Evolutionary conservation across 2,329 filamentous ascomycete species (phyloP).

Genomic region (Dactylellina parvicollis): DNA sequence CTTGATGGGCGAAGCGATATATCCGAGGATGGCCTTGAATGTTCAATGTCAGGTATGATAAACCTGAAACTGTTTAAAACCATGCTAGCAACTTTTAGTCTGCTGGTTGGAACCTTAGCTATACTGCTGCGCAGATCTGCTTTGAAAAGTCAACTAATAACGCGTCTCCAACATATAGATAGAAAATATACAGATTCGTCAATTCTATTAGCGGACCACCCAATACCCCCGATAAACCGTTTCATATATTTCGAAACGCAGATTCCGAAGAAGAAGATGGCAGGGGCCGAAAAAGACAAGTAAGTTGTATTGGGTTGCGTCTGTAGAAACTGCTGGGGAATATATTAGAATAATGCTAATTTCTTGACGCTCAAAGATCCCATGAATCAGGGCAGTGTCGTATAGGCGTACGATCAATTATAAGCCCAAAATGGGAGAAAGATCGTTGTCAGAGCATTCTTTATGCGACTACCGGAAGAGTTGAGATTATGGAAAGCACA

Average conservation of each 20-base stretch:
- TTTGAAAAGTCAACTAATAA: background rate
- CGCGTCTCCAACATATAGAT: background rate
- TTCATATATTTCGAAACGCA: constrained; percentile 3
- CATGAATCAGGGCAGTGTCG: background rate
- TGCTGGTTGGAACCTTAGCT: background rate
- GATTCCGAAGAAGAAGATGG: background rate
- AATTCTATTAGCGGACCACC: background rate
- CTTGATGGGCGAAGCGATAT: background rate
- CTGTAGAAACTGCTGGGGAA: background rate
- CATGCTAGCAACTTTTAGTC: too few species aligned
- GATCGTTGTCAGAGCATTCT: background rate
- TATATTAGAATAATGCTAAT: background rate
- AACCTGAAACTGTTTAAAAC: background rate
- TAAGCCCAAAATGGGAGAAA: background rate
- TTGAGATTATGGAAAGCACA: background rate
- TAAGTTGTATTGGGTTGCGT: background rate
- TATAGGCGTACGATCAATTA: background rate
- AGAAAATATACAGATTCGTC: background rate
- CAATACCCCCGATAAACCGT: background rate
- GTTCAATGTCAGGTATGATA: background rate
- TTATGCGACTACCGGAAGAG: background rate
- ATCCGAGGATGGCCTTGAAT: background rate
- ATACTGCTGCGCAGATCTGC: background rate
- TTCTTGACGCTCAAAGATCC: background rate
- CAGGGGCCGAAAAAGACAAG: background rate